Base-by-base conservation (phyloP, 2,329 filamentous ascomycete genomes). In the Colletotrichum tofieldiae region DNA sequence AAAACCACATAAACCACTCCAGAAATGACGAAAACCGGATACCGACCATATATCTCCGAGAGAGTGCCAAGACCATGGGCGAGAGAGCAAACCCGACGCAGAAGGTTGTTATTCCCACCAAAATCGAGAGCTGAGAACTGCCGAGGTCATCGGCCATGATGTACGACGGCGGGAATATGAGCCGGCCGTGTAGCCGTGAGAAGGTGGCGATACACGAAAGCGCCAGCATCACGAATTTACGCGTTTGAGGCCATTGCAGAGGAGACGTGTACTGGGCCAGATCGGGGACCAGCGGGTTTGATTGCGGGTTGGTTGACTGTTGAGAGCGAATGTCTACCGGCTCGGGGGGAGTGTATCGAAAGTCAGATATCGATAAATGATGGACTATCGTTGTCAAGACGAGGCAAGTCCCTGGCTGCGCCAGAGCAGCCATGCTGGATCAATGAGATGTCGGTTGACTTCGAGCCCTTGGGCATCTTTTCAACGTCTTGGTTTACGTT, bases 11-110 rank as follows among this genome's bases (percentile, higher is more conserved):
- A 96, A 1, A 97, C 78, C 20, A 93, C 78, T 0, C 94, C 94
- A 11, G 93, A 92, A 1, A 86, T 85, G 32, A 95, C 86, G 77
- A 98, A 96, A 43, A 97, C 93, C 0, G 95, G 94, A 67, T 94
- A 91, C 2, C 95, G 90, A 4, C 95, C 95, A 81, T 96, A 94
- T 79, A 97, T 92, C 82, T 98, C 95, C 0, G 92, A 94, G 75
- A 98, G 92, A 0, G 95, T 0, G 95, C 95, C 0, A 98, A 87
- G 0, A 94, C 86, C 95, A 98, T 98, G 0, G 95, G 95, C 0
- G 94, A 93, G 32, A 95, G 81, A 0, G 89, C 94, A 76, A 98
- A 98, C 4, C 95, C 95, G 43, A 88, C 78, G 56, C 94, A 96
- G 81, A 96, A 98, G 0, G 90, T 89, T 0, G 95, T 97, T 73